phyloP scores from a whole-genome alignment of 1,284 basidiomycete species.

The Hymenochaete sp. region DNA sequence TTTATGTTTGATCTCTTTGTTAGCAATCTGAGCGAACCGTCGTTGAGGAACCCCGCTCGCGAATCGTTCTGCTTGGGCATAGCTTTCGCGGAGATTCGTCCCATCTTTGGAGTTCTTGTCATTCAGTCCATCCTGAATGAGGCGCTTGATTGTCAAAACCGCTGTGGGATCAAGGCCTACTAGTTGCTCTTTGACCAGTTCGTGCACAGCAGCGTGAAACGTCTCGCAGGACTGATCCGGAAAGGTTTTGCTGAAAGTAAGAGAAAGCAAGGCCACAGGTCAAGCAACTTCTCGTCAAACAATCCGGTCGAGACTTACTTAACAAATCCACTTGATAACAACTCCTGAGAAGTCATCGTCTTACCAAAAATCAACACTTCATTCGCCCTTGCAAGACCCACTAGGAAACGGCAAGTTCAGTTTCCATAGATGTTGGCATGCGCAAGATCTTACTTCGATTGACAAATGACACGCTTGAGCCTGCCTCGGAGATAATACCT shows the following conservation, averaged over 20 bases:
- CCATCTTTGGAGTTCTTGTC: conserved; percentile 60
- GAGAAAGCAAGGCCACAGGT: conserved; percentile 11
- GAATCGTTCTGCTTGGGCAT: conserved; percentile 56
- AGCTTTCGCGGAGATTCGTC: conserved; percentile 59
- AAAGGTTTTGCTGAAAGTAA: conserved; percentile 45
- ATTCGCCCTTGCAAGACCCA: conserved; percentile 60
- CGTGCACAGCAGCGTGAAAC: conserved; percentile 47
- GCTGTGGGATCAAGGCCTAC: conserved; percentile 47
- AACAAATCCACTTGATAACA: conserved; percentile 52
- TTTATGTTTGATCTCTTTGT: conserved; percentile 59
- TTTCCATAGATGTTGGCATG: not conserved
- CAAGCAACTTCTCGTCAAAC: conserved; percentile 6
- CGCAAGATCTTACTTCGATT: conserved; percentile 43
- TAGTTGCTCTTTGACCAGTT: conserved; percentile 42
- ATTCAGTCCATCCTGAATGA: conserved; percentile 46
- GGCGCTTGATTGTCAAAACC: conserved; percentile 42
- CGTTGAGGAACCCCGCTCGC: conserved; percentile 46
- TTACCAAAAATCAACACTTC: conserved; percentile 62
- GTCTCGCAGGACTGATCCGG: conserved; percentile 40
- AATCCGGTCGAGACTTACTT: conserved; percentile 36
- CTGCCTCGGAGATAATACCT: conserved; percentile 59
- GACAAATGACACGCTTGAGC: conserved; percentile 58
- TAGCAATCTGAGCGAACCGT: conserved; percentile 50
- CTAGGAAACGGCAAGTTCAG: conserved; percentile 27
- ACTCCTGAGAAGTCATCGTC: conserved; percentile 51